Percentiles rank a stretch among this genome's conserved stretches.
phyloP scores from a whole-genome alignment of 2,329 filamentous ascomycete species.

The Calonectria fujianensis region DNA sequence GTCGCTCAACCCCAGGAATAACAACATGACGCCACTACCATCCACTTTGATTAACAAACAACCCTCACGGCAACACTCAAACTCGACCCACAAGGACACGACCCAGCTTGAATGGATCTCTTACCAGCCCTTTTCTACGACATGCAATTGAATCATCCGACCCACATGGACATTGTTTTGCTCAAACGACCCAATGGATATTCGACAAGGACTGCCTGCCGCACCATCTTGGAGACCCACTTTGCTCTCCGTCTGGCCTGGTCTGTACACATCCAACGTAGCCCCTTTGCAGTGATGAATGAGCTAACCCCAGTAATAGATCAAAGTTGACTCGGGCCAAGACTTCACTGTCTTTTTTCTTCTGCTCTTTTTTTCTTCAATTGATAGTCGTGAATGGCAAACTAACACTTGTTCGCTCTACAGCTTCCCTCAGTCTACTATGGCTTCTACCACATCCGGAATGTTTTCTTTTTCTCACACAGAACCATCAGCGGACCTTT shows the following conservation, averaged over 20 bases:
- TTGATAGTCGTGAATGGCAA: slow-evolving; percentile 69
- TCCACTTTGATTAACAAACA: not conserved
- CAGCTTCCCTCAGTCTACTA: slow-evolving; percentile 72
- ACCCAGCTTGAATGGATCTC: slow-evolving; percentile 17
- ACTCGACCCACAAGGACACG: not conserved
- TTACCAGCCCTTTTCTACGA: not conserved
- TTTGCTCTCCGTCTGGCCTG: slow-evolving; percentile 49
- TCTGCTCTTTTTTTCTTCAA: slow-evolving; percentile 55
- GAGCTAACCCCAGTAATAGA: slow-evolving; percentile 62
- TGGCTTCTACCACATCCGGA: slow-evolving; percentile 69
- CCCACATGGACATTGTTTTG: not conserved
- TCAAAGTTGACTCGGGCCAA: slow-evolving; percentile 75
- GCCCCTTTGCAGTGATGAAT: slow-evolving; percentile 44
- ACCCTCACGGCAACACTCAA: not conserved
- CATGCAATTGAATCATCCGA: slow-evolving; percentile 2
- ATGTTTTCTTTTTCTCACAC: slow-evolving; percentile 77
- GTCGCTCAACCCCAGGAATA: not conserved
- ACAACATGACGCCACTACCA: not conserved
- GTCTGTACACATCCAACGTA: slow-evolving; percentile 50
- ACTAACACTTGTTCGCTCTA: slow-evolving; percentile 76
- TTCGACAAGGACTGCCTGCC: slow-evolving; percentile 46
- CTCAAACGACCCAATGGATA: slow-evolving; percentile 36
- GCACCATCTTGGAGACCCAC: slow-evolving; percentile 38
- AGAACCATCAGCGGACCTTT: slow-evolving; percentile 75
- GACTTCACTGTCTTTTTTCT: slow-evolving; percentile 52